Conservation (phyloP, 257 asterid genomes). For the Nicotiana paniculata region DNA sequence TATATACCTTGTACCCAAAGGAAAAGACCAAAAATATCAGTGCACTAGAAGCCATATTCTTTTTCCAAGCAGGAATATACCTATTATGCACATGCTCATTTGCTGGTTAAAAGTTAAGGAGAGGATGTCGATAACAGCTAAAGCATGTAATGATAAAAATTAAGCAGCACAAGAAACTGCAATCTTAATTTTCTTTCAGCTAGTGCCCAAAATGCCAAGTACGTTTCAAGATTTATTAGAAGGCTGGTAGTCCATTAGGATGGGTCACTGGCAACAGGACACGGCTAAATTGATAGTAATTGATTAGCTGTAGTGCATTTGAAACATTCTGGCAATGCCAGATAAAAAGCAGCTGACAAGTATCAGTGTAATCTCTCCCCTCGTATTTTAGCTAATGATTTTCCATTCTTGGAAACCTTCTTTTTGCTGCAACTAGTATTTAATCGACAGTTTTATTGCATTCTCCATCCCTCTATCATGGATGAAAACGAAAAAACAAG, state of each 20-base stretch:
- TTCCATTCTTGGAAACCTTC: too few relatives aligned
- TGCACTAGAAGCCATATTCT: neutral
- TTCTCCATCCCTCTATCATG: too few relatives aligned
- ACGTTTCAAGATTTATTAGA: neutral
- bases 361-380: too few relatives aligned
- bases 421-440: too few relatives aligned
- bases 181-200: neutral
- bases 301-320: neutral
- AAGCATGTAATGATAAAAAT: neutral
- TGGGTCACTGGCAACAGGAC: neutral
- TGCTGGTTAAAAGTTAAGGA: neutral
- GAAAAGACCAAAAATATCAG: neutral
- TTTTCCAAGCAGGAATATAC: neutral
- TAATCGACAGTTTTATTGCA: too few relatives aligned
- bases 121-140: neutral
- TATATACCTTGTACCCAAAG: slow-evolving; percentile 52
- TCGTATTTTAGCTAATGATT: too few relatives aligned
- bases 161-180: neutral
- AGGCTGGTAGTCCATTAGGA: neutral
- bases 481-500: too few relatives aligned
- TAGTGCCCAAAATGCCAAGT: neutral
- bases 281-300: neutral
- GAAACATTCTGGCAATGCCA: neutral
- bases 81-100: neutral
- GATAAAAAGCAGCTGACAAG: too few relatives aligned